Percentiles rank a stretch among this genome's conserved stretches.
Conservation (phyloP, 2,329 filamentous ascomycete genomes). For the Scedosporium dehoogii region DNA sequence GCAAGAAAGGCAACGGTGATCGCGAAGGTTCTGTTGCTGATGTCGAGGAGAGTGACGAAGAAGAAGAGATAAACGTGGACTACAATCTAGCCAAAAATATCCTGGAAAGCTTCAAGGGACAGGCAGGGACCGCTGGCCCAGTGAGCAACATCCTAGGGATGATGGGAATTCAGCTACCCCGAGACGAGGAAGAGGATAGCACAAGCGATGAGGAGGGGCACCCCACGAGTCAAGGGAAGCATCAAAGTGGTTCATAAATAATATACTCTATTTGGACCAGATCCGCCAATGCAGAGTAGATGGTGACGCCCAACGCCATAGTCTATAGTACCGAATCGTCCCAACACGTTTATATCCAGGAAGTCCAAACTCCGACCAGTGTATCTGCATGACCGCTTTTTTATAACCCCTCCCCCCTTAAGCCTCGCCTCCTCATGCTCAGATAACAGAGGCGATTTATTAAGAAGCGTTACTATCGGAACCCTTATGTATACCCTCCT, state of each 20-base stretch:
- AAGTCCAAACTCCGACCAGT: too few relatives aligned
- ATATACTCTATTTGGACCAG: too few relatives aligned
- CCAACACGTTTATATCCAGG: too few relatives aligned
- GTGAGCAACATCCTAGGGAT: slow-evolving; percentile 78
- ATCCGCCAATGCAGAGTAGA: too few relatives aligned
- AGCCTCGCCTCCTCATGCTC: background rate
- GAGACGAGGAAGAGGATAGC: slow-evolving; percentile 55
- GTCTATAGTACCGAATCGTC: too few relatives aligned
- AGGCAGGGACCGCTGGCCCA: slow-evolving; percentile 76
- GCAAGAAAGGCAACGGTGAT: slow-evolving; percentile 16
- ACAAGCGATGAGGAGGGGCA: slow-evolving; percentile 18
- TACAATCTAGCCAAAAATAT: slow-evolving; percentile 85
- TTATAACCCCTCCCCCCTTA: background rate
- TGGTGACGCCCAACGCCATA: too few relatives aligned
- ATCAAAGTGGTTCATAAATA: too few relatives aligned
- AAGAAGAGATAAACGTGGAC: slow-evolving; percentile 44
- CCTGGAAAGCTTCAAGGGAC: slow-evolving; percentile 84
- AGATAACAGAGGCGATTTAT: background rate
- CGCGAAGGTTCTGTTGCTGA: slow-evolving; percentile 9
- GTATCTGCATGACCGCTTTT: too few relatives aligned
- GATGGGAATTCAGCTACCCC: slow-evolving; percentile 73
- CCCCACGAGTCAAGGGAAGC: too few relatives aligned
- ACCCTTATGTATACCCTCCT: background rate
- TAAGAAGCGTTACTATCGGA: background rate
- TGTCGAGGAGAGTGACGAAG: slow-evolving; percentile 33